Base-by-base conservation (phyloP, 257 asterid species). In the Solanum stenotomum region DNA sequence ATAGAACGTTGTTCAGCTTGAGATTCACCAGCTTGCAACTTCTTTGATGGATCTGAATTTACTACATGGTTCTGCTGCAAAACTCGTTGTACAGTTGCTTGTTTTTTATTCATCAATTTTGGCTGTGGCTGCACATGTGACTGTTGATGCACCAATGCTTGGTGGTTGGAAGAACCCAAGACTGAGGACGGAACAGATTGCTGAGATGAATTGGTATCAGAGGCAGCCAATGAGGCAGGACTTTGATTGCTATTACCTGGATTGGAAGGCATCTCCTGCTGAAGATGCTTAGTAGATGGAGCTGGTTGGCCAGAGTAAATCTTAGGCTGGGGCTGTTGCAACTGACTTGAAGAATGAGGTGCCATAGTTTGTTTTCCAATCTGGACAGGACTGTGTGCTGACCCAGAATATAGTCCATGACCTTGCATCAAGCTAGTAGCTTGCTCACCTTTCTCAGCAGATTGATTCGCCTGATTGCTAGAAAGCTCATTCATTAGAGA, bases 401-500 rank as follows among this genome's bases (percentile, higher is more conserved):
- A 87, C 85, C 92, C 93, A 82, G 96, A 40, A 88, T 92, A 90
- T 67, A 81, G 75, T 65, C 92, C 92, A 90, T 94, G 96, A 90
- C 88, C 90, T 52, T 87, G 96, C 90, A 90, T 84, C 63, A 92
- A 85, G 90, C 88, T 92, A 79, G 91, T 72, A 42, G 90, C 82
- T 76, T 94, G 91, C 74, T 92, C 96, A 75, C 93, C 93, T 88
- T 92, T 93, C 87, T 93, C 95, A 3, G 89, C 70, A 86, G 92
- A 79, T 88, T 86, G 92, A 90, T 86, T 92, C 52, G 89, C 93
- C 44, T 92, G 87, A 92, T 87, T 94, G 59, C 90, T n/a, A 7
- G 98, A 90, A 90, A 93, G 88, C 87, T 98, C 96, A 90, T 94
- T 93, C 85, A 75, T 78, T 72, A 87, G 71, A 83, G 97, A 89